phyloP scores from a whole-genome alignment of 805 yeast species.

The Cyberlindnera samutprakarnensis region DNA sequence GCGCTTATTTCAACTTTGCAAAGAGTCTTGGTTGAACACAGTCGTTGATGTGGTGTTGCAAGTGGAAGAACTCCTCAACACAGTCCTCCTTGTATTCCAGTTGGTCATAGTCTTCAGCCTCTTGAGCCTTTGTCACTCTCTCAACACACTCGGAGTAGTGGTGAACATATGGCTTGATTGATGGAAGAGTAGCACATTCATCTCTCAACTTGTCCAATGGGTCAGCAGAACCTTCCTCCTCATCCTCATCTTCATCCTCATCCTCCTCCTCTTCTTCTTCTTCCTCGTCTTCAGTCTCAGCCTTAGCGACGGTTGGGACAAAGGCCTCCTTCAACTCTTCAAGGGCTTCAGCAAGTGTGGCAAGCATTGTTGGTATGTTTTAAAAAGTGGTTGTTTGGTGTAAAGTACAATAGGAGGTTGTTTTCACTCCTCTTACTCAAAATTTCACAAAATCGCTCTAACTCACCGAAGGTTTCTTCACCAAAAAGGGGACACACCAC shows the following conservation, averaged over 20 bases:
- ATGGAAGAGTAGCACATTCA: constrained; percentile 61
- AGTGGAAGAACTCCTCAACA: constrained; percentile 96
- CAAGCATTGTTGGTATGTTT: constrained; percentile 29
- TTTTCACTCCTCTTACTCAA: too few relatives aligned
- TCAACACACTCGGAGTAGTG: constrained; percentile 93
- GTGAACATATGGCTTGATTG: constrained; percentile 69
- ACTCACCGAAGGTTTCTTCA: too few relatives aligned
- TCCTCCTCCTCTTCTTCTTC: constrained; percentile 28
- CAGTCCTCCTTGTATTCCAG: constrained; percentile 90
- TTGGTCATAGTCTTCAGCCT: constrained; percentile 77
- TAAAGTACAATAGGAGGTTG: too few relatives aligned
- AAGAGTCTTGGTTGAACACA: constrained; percentile 88
- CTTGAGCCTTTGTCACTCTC: constrained; percentile 83
- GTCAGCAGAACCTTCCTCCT: constrained; percentile 67
- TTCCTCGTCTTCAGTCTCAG: constrained; percentile 42
- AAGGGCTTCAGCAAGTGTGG: constrained; percentile 30
- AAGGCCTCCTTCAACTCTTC: constrained; percentile 73
- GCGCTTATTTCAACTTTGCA: constrained; percentile 69
- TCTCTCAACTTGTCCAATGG: constrained; percentile 56
- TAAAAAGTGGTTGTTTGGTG: too few relatives aligned
- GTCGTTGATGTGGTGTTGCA: constrained; percentile 88
- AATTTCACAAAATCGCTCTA: too few relatives aligned
- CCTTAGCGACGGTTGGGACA: constrained; percentile 74
- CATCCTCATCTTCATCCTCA: constrained; percentile 59
- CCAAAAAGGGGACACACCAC: neutral